Evolutionary conservation across 148 eudicot species (phyloP).

Genomic region (Nyssa sinensis): DNA sequence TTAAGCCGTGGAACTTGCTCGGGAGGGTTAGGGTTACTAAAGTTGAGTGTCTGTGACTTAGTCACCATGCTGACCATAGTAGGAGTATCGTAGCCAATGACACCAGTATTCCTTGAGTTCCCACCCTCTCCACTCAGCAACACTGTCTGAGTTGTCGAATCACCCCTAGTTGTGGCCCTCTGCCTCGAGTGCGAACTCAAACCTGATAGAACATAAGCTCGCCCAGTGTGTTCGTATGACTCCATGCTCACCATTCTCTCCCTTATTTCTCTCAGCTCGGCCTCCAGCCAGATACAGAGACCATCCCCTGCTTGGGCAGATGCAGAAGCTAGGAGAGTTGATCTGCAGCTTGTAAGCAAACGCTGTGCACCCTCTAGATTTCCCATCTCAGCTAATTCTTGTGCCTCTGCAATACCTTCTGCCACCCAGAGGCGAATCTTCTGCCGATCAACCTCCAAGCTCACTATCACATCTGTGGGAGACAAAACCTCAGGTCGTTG

Average conservation of each 20-base stretch:
- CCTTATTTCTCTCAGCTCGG: conserved; percentile 27
- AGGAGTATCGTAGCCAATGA: conserved; percentile 15
- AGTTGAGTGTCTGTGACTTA: conserved; percentile 13
- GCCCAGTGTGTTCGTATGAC: conserved; percentile 24
- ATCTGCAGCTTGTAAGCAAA: conserved; percentile 15
- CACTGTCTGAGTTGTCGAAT: not conserved
- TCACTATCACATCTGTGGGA: conserved; percentile 11
- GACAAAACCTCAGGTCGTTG: conserved; percentile 15
- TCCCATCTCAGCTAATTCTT: conserved; percentile 29
- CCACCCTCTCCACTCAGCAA: not conserved
- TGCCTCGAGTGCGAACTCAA: conserved; percentile 27
- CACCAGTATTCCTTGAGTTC: conserved; percentile 10
- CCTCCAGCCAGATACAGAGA: conserved; percentile 24
- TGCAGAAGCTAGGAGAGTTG: conserved; percentile 5
- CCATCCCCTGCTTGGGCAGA: conserved; percentile 26
- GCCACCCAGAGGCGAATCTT: conserved; percentile 27
- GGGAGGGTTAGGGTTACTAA: not conserved
- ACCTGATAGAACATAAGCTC: conserved; percentile 32
- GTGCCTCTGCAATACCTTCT: conserved; percentile 29
- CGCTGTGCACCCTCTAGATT: conserved; percentile 25
- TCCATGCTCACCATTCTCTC: conserved; percentile 27
- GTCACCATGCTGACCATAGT: conserved; percentile 19
- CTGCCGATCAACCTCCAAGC: conserved; percentile 33
- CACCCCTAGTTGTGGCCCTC: conserved; percentile 34
- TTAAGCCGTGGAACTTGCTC: not conserved